phyloP scores from a whole-genome alignment of 768 basidiomycete species.

The Pisolithus marmoratus region DNA sequence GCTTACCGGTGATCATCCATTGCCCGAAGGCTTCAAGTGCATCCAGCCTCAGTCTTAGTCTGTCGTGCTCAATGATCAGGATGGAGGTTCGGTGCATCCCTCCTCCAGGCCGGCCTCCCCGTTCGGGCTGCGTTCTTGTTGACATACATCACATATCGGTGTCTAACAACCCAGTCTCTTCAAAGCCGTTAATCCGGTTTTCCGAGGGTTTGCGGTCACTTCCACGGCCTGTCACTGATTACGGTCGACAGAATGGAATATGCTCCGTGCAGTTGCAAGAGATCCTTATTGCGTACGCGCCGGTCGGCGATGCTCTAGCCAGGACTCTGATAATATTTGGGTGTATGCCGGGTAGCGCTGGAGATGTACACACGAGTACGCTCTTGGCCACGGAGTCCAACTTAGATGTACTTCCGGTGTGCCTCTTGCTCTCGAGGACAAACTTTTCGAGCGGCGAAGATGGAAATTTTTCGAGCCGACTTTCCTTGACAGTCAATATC shows the following conservation, averaged over 20 bases:
- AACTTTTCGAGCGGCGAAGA: background rate
- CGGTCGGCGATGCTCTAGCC: conserved; percentile 35
- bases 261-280: conserved; percentile 39
- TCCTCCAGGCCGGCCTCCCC: conserved; percentile 37
- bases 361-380: conserved; percentile 10
- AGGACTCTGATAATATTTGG: conserved; percentile 48
- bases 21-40: conserved; percentile 7
- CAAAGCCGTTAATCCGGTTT: conserved; percentile 25
- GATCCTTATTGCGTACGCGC: conserved; percentile 45
- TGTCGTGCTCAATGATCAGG: conserved; percentile 55
- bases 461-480: conserved; percentile 2
- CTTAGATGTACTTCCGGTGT: conserved; percentile 14
- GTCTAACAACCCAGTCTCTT: conserved; percentile 20
- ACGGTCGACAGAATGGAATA: conserved; percentile 14
- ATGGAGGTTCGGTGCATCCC: conserved; percentile 65
- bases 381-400: conserved; percentile 21
- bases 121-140: conserved; percentile 66
- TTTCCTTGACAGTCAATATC: conserved; percentile 32
- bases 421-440: conserved; percentile 15
- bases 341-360: conserved; percentile 25
- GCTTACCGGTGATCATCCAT: background rate
- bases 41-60: conserved; percentile 18
- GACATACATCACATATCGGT: conserved; percentile 54
- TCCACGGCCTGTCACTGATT: conserved; percentile 1
- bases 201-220: conserved; percentile 13